A percentile compares a stretch with the other conserved stretches of the same genome.
phyloP scores from a whole-genome alignment of 202 grass and related monocot genomes.

The Schoenoplectus triqueter region DNA sequence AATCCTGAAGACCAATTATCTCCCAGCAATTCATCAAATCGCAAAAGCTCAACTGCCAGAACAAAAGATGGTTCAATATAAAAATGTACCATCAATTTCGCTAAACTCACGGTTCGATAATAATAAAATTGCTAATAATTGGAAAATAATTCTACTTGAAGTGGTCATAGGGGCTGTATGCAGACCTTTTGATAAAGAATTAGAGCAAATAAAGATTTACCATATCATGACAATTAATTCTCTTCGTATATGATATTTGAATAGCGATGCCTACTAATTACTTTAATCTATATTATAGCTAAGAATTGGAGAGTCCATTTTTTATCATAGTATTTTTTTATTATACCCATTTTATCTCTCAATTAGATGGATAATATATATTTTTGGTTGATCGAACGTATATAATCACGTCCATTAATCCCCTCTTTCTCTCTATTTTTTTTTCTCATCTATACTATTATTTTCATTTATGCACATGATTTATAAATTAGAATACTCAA shows the following conservation, averaged over 20 bases:
- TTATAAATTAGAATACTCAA: too few relatives aligned
- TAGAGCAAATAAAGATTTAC: neutral
- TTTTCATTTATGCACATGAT: too few relatives aligned
- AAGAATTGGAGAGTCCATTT: too few relatives aligned
- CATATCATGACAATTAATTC: neutral
- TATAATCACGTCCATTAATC: too few relatives aligned
- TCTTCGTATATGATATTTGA: neutral
- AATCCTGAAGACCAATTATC: neutral
- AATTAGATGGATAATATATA: too few relatives aligned
- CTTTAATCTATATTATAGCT: too few relatives aligned
- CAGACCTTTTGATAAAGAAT: neutral
- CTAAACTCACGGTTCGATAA: neutral
- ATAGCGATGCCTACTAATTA: neutral
- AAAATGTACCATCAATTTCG: neutral
- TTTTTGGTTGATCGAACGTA: too few relatives aligned
- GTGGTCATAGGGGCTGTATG: neutral
- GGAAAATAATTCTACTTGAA: neutral
- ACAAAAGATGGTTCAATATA: neutral
- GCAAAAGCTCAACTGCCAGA: constrained; percentile 1
- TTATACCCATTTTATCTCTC: too few relatives aligned
- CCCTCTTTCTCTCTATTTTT: too few relatives aligned
- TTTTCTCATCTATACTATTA: too few relatives aligned
- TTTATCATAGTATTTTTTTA: too few relatives aligned
- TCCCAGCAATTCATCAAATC: neutral
- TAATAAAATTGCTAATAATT: neutral